These are phyloP conservation scores for Ambrosiella cleistominuta DNA, from an alignment of 2,329 filamentous ascomycete genomes.

Conservation along the genomic window DNA sequence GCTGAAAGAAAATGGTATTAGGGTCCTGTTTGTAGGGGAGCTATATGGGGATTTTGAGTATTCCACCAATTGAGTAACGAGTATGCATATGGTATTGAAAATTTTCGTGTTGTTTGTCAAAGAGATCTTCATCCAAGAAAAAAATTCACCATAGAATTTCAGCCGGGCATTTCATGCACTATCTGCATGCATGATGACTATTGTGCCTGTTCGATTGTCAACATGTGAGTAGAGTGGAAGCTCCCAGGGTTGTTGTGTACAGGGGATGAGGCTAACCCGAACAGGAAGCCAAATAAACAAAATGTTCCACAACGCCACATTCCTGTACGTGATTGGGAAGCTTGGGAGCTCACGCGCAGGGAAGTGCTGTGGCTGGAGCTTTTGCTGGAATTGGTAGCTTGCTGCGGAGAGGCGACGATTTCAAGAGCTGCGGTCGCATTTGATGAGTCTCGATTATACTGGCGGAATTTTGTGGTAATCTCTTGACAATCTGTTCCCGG, in stretches of 20 bases:
- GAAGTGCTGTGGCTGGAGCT: constrained; percentile 8
- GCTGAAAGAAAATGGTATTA: neutral
- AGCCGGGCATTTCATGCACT: neutral
- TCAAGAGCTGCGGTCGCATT: neutral
- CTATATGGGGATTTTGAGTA: neutral
- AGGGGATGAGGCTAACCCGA: constrained; percentile 4
- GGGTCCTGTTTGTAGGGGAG: neutral
- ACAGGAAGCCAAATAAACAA: constrained; percentile 11
- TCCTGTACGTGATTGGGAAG: neutral
- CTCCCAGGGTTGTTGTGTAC: constrained; percentile 3
- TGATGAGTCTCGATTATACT: neutral
- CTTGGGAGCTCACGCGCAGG: neutral
- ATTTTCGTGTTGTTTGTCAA: neutral
- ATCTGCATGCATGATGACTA: neutral
- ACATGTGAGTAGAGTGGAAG: neutral
- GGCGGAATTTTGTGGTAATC: neutral
- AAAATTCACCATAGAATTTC: neutral
- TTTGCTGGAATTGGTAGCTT: neutral
- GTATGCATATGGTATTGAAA: neutral
- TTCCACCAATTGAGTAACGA: neutral
- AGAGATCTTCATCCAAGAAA: neutral
- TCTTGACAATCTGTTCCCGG: neutral
- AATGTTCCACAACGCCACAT: constrained; percentile 9
- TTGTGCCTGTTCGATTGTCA: neutral
- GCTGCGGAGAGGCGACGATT: neutral